Evolutionary conservation across 495 filamentous ascomycete species (phyloP).

Genomic region (Hyaloscypha hepaticicola): DNA sequence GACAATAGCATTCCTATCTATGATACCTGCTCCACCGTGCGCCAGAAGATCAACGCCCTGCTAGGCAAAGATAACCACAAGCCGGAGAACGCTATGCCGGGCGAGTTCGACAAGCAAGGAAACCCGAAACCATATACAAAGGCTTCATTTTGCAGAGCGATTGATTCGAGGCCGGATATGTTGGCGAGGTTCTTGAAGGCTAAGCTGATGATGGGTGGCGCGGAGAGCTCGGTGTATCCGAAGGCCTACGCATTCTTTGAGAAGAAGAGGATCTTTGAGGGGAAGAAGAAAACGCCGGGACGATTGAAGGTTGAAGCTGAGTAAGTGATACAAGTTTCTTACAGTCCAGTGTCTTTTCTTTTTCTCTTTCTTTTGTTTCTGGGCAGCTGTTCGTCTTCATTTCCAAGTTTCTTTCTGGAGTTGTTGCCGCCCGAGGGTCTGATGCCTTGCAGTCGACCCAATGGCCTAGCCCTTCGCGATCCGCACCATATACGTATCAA

Average conservation of each 20-base stretch:
- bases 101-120: constrained; percentile 8
- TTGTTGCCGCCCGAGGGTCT: not conserved
- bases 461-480: not conserved
- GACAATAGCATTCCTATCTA: constrained; percentile 40
- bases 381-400: too few relatives aligned
- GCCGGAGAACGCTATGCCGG: constrained; percentile 15
- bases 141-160: constrained; percentile 45
- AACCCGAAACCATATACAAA: constrained; percentile 38
- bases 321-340: constrained; percentile 24
- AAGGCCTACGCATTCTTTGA: constrained; percentile 57
- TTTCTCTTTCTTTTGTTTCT: not conserved
- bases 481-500: too few relatives aligned
- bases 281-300: constrained; percentile 52
- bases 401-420: not conserved
- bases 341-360: not conserved
- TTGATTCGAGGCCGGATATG: constrained; percentile 35
- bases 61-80: constrained; percentile 44
- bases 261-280: constrained; percentile 54
- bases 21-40: constrained; percentile 58
- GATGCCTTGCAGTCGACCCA: not conserved
- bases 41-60: constrained; percentile 52
- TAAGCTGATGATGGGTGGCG: constrained; percentile 45
- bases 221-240: constrained; percentile 45
- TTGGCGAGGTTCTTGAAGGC: constrained; percentile 49
- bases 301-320: constrained; percentile 50